Base-by-base conservation (phyloP, 225 moss, liverwort and hornwort species). In the Bryoerythrophyllum caledonicum region DNA sequence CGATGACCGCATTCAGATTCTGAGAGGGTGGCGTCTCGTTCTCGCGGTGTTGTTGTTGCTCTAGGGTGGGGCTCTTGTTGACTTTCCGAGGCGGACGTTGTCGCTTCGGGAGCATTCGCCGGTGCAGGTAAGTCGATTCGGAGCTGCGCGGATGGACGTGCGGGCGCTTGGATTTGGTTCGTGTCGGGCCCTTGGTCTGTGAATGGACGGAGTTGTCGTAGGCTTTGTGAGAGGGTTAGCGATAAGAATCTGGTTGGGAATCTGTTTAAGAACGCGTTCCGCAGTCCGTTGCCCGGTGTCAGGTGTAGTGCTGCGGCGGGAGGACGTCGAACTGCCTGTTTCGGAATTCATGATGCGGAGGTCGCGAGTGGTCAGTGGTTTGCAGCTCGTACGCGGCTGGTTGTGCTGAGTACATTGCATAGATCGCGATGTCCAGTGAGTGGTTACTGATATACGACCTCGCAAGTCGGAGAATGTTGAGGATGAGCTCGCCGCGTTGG, bases 1-100 rank as follows among this genome's bases (percentile, higher is more conserved):
- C n/a, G n/a, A n/a, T n/a, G n/a, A n/a, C n/a, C n/a, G 73, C 57
- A 40, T 63, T 43, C 35, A 60, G 71, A 56, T 71, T 84, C 65
- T 74, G 52, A 67, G 57, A 21, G 77, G 25, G 62, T 57, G 67
- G 61, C 46, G 19, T 44, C 44, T 44, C 59, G 13, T 67, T 23
- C 61, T 15, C 38, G 1, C 6, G 34, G 61, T 23, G 21, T 17
- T 27, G 58, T 56, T 32, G 15, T 4, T 40, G n/a, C n/a, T n/a
- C 4, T 28, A 19, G 17, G 23, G 53, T 16, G 48, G 60, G 76
- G 56, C 55, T 60, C 54, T 61, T 30, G 64, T 49, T 25, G 12
- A 57, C 13, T 41, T 57, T 56, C 48, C n/a, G 73, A 65, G 65
- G 61, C 48, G 48, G 19, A 19, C 17, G 37, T 71, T 1, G 9